phyloP scores from a whole-genome alignment of 73 alveolate genomes.

The Tetrahymena malaccensis region DNA sequence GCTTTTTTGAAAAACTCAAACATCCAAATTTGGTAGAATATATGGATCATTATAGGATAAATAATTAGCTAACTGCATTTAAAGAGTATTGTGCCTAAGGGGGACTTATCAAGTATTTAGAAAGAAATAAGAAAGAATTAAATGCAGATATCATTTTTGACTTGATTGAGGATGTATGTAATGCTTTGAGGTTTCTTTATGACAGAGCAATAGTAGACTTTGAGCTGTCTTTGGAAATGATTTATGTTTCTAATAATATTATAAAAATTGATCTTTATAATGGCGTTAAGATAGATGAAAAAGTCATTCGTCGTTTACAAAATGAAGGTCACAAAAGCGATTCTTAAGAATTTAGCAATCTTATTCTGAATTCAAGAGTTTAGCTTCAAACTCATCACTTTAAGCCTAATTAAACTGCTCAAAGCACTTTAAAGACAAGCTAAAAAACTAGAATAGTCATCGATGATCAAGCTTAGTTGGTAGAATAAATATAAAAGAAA shows the following conservation, averaged over 20 bases:
- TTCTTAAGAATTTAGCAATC: not conserved
- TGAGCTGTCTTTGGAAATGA: not conserved
- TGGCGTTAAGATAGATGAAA: not conserved
- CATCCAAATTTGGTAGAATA: not conserved
- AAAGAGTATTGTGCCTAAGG: not conserved
- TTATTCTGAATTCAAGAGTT: not conserved
- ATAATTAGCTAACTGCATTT: not conserved
- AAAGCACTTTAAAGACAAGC: not conserved
- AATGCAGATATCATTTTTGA: not conserved
- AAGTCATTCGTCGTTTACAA: not conserved
- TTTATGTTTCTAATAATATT: not conserved
- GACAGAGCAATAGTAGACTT: not conserved
- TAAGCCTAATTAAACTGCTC: not conserved
- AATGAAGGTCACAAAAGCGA: not conserved
- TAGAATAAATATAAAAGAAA: not conserved
- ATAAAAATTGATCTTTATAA: not conserved
- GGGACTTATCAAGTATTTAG: not conserved
- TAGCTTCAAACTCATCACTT: not conserved
- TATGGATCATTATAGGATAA: not conserved
- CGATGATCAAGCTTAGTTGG: not conserved
- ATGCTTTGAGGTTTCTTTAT: not conserved
- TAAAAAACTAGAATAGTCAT: not conserved
- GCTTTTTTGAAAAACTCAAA: not conserved
- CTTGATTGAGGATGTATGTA: not conserved
- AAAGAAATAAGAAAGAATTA: not conserved